Percentiles rank a stretch among this genome's conserved stretches.
Conservation (phyloP, 306 rosid species). For the Lathyrus aphaca region DNA sequence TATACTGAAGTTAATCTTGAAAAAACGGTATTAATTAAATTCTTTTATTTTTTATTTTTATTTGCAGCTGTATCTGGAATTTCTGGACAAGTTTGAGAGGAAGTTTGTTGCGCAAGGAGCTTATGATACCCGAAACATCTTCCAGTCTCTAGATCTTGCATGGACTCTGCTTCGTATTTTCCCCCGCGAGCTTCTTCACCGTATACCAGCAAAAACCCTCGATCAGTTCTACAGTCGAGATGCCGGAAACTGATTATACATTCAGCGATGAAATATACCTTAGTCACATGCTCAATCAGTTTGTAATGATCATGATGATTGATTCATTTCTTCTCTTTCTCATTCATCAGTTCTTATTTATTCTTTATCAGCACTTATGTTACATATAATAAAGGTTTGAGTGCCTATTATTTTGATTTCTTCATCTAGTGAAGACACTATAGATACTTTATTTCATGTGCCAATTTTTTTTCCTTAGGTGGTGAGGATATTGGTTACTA, state of each 20-base stretch:
- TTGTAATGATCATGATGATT: constrained; percentile 48
- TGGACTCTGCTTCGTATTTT: constrained; percentile 97
- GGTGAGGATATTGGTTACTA: constrained; percentile 32
- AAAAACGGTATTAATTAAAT: constrained; percentile 16
- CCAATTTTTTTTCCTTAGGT: constrained; percentile 36
- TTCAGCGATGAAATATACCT: neutral
- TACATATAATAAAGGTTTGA: constrained; percentile 54
- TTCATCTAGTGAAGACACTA: constrained; percentile 41
- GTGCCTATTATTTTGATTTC: constrained; percentile 44
- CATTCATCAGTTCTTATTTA: constrained; percentile 34
- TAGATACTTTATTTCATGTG: constrained; percentile 50
- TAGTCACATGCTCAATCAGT: constrained; percentile 10
- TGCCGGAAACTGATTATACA: constrained; percentile 57
- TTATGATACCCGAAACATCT: constrained; percentile 91
- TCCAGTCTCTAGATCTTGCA: constrained; percentile 97
- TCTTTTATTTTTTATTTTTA: neutral
- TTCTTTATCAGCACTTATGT: constrained; percentile 41
- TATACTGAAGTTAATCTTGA: constrained; percentile 1
- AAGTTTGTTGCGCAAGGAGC: constrained; percentile 97
- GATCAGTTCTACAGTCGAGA: constrained; percentile 90
- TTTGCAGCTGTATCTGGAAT: constrained; percentile 86
- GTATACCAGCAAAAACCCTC: constrained; percentile 94
- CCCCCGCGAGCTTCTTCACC: constrained; percentile 99
- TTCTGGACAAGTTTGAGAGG: constrained; percentile 97
- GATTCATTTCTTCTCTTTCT: constrained; percentile 50